Evolutionary conservation across 2,329 filamentous ascomycete species (phyloP).

Genomic region (Pestalotiopsis sp.): DNA sequence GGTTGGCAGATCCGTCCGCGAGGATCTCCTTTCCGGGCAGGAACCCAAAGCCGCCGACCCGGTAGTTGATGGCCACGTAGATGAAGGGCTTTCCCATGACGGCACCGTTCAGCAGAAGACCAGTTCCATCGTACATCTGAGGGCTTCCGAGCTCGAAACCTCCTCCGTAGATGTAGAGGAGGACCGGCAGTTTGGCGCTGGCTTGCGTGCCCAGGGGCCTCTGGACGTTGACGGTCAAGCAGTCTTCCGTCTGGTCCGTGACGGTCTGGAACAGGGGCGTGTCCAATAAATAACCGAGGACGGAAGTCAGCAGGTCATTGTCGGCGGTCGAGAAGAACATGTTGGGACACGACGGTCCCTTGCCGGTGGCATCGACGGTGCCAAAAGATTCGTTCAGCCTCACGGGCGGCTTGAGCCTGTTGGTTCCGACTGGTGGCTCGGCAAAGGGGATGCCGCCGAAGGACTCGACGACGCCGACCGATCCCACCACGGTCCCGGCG

Average conservation of each 20-base stretch:
- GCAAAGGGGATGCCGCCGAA: slow-evolving; percentile 80
- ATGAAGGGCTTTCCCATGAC: slow-evolving; percentile 65
- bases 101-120: slow-evolving; percentile 49
- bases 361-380: slow-evolving; percentile 61
- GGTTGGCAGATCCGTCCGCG: slow-evolving; percentile 68
- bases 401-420: slow-evolving; percentile 72
- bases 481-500: slow-evolving; percentile 33
- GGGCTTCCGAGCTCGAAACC: slow-evolving; percentile 58
- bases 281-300: slow-evolving; percentile 54
- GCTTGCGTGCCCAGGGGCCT: slow-evolving; percentile 59
- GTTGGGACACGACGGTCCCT: slow-evolving; percentile 70
- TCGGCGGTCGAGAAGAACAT: slow-evolving; percentile 58
- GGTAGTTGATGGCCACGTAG: slow-evolving; percentile 79
- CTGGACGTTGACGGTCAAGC: slow-evolving; percentile 63
- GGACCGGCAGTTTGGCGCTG: slow-evolving; percentile 62
- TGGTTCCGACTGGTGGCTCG: slow-evolving; percentile 64
- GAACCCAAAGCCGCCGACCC: slow-evolving; percentile 75
- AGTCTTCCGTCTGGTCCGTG: slow-evolving; percentile 64
- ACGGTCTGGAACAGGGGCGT: slow-evolving; percentile 60
- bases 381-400: slow-evolving; percentile 60
- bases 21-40: slow-evolving; percentile 70
- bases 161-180: slow-evolving; percentile 74
- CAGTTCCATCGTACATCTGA: slow-evolving; percentile 54
- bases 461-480: slow-evolving; percentile 54
- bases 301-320: slow-evolving; percentile 29